These are phyloP conservation scores for Picea glauca DNA, from an alignment of 75 land plant genomes.

Conservation along the genomic window DNA sequence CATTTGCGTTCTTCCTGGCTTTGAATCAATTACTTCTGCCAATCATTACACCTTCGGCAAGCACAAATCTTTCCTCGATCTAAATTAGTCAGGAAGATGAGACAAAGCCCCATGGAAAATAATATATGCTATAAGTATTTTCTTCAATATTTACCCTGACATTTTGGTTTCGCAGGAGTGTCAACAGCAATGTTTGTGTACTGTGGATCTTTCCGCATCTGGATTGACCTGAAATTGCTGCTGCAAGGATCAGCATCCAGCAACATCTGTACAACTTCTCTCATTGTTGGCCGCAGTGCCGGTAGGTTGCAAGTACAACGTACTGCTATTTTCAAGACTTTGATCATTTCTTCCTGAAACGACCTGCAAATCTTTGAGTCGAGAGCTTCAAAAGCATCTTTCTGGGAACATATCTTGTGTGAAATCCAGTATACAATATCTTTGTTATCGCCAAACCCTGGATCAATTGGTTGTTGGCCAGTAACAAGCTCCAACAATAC, in stretches of 20 bases:
- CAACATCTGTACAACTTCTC: conserved; percentile 79
- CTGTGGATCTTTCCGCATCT: neutral
- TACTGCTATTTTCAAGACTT: conserved; percentile 62
- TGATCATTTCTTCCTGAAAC: conserved; percentile 47
- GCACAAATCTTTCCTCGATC: too few species aligned
- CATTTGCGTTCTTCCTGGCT: too few species aligned
- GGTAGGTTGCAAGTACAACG: conserved; percentile 68
- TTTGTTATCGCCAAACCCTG: conserved; percentile 67
- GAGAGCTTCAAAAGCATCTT: conserved; percentile 38
- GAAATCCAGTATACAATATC: conserved; percentile 75
- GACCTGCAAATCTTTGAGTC: conserved; percentile 39
- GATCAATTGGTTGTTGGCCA: conserved; percentile 72
- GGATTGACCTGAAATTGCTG: neutral
- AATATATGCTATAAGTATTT: too few species aligned
- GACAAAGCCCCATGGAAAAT: too few species aligned
- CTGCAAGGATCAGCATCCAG: conserved; percentile 40
- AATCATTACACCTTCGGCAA: too few species aligned
- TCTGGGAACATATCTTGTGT: conserved; percentile 30
- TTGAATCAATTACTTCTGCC: too few species aligned
- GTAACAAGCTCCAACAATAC: conserved; percentile 90
- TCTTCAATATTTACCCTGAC: too few species aligned
- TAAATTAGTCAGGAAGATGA: too few species aligned
- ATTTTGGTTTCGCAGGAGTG: too few species aligned
- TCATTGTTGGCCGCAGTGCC: conserved; percentile 68
- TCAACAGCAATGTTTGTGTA: neutral